phyloP scores from a whole-genome alignment of 352 stramenopile species.

The Phytophthora brassicae region DNA sequence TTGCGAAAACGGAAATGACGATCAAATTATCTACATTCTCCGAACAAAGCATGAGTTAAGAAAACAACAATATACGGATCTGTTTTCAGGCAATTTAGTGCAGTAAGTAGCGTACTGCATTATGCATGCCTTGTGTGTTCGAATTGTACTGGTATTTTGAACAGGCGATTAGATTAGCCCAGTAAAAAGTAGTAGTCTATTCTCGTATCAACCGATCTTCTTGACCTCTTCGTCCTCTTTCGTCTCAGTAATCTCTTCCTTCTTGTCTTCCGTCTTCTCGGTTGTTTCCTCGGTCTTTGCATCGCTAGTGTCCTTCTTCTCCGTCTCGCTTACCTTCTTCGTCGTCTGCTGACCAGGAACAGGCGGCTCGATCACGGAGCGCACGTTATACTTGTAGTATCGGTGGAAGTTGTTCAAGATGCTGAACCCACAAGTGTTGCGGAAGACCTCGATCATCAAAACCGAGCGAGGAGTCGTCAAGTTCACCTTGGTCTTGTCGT shows the following conservation, averaged over 20 bases:
- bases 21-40: too few relatives aligned
- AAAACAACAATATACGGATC: too few relatives aligned
- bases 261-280: not conserved
- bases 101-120: too few relatives aligned
- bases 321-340: slow-evolving; percentile 27
- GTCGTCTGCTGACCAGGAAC: slow-evolving; percentile 33
- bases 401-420: slow-evolving; percentile 75
- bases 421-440: slow-evolving; percentile 73
- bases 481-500: slow-evolving; percentile 73
- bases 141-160: too few relatives aligned
- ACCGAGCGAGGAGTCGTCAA: slow-evolving; percentile 60
- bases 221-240: slow-evolving; percentile 9
- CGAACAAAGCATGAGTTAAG: too few relatives aligned
- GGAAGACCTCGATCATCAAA: slow-evolving; percentile 76
- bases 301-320: slow-evolving; percentile 6
- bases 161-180: too few relatives aligned
- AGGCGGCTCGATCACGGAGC: slow-evolving; percentile 67
- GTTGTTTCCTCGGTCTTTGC: slow-evolving; percentile 5
- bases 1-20: too few relatives aligned
- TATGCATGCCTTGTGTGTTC: too few relatives aligned
- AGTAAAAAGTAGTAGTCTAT: too few relatives aligned
- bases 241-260: slow-evolving; percentile 1
- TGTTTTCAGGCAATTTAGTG: too few relatives aligned
- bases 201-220: slow-evolving; percentile 2
- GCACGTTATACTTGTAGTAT: slow-evolving; percentile 80